Base-by-base conservation (phyloP, 2,329 filamentous ascomycete genomes). In the Paecilomyces sp. region DNA sequence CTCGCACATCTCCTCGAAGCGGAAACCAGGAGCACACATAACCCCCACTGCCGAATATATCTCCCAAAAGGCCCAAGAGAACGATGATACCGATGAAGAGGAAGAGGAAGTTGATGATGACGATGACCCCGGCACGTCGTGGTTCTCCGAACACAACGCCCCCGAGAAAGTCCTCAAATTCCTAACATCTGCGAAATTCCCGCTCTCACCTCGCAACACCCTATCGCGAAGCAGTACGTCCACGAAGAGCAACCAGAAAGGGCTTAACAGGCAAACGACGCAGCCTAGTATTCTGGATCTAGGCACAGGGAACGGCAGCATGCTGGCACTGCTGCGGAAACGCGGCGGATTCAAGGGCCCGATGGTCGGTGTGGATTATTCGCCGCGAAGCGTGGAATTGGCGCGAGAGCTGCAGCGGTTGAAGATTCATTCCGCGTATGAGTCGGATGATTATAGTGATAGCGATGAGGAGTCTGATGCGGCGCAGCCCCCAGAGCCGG, bases 61-160 rank as follows among this genome's bases (percentile, higher is more conserved):
- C 34, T 54, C 57, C 12, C 54, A 55, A 3, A 57, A 28, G 33
- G 58, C 59, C 15, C 30, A 57, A 36, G 34, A 62, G 58, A 73
- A 72, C 70, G 80, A 79, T 78, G 77, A 93, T 74, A 78, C 77
- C 22, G 84, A 91, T 63, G 94, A 95, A 79, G 79, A 81, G 0
- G 82, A 79, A 65, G 89, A 94, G 74, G 80, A 91, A 57, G 74
- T 83, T 63, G 86, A 95, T 76, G 85, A 90, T 9, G 76, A 83
- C 59, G 90, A 96, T 11, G 76, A 79, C 79, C 88, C 88, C 61
- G 93, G 93, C 65, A 96, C 92, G 31, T 87, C 94, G 68, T 99
- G 94, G 94, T 99, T 99, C 82, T 89, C 92, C 73, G 94, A 97
- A 77, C 90, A 91, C 33, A 86, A 89, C 70, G 94, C 94, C 62